Percentiles rank a stretch among this genome's conserved stretches.
Evolutionary conservation across 2,329 filamentous ascomycete genomes (phyloP).

Genomic region (Ascochyta lentis): DNA sequence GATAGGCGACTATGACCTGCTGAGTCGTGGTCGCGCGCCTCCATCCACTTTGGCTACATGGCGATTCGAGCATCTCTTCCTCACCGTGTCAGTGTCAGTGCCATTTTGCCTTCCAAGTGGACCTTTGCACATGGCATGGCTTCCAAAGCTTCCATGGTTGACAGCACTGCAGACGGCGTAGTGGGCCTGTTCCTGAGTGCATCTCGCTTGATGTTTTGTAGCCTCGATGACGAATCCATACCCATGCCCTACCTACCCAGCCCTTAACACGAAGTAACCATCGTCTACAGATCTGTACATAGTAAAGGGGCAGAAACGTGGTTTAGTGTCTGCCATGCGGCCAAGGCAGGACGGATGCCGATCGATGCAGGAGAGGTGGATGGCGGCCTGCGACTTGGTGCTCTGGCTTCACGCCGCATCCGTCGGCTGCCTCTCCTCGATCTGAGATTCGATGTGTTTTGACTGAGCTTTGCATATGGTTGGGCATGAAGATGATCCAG

Average conservation of each 20-base stretch:
- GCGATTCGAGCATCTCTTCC: neutral
- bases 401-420: slow-evolving; percentile 14
- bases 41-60: slow-evolving; percentile 3
- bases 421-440: slow-evolving; percentile 30
- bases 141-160: slow-evolving; percentile 11
- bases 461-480: slow-evolving; percentile 24
- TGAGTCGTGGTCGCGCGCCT: slow-evolving; percentile 9
- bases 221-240: slow-evolving; percentile 33
- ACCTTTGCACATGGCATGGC: slow-evolving; percentile 4
- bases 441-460: slow-evolving; percentile 32
- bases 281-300: slow-evolving; percentile 3
- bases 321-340: slow-evolving; percentile 19
- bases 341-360: slow-evolving; percentile 24
- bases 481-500: slow-evolving; percentile 31
- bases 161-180: slow-evolving; percentile 13
- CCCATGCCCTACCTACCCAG: slow-evolving; percentile 25
- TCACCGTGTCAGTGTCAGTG: slow-evolving; percentile 2
- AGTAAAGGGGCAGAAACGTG: slow-evolving; percentile 32
- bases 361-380: slow-evolving; percentile 12
- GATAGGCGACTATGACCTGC: slow-evolving; percentile 27
- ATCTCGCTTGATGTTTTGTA: slow-evolving; percentile 17
- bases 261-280: slow-evolving; percentile 24
- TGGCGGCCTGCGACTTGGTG: slow-evolving; percentile 1
- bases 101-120: slow-evolving; percentile 5
- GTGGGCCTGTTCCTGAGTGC: slow-evolving; percentile 9